Evolutionary conservation across 345 rosid species (phyloP), one percentile per base, ranked within the genome.

Genomic region (Salix viminalis): DNA sequence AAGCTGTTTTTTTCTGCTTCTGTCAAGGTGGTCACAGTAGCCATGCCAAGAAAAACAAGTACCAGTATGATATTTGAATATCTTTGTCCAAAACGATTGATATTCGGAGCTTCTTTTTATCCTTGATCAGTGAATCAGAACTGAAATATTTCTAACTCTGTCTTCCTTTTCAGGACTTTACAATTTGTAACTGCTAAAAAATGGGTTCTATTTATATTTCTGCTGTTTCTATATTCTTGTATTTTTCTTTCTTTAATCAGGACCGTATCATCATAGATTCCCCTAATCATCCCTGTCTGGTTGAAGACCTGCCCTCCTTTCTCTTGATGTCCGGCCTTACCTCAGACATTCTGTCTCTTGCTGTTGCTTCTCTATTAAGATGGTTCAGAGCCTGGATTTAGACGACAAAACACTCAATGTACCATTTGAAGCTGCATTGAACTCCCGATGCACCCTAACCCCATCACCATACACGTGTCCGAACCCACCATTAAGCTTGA

Each of bases 271-370:
- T 79, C 16, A 28, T 36, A 81, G 76, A 73, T 81, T 76, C 70
- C 26, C 70, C 26, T 75, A 71, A 28, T 75, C 37, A 16, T 23
- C 70, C 26, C 72, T 21, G 24, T 76, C 65, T 34, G 78, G 79
- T 76, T 34, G 1, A 30, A 34, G 76, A 83, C 68, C 83, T 79
- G 80, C 32, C 66, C 62, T 14, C 42, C 76, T 84, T 76, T 64
- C 69, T 74, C 67, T 66, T 76, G 58, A 26, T 21, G 28, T 58
- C 78, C 73, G 79, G 76, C 81, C 76, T 78, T 65, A 74, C 77
- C 75, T 65, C 83, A 81, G 76, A 76, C 84, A 81, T 83, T 83
- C 79, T 85, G 84, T 76, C 86, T 67, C 79, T 74, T 72, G 76
- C 69, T 75, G 82, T 75, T 32, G 34, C 34, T 32, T 32, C 34